Conservation (phyloP, 1,139 yeast species). For the Nadsonia commutata region DNA sequence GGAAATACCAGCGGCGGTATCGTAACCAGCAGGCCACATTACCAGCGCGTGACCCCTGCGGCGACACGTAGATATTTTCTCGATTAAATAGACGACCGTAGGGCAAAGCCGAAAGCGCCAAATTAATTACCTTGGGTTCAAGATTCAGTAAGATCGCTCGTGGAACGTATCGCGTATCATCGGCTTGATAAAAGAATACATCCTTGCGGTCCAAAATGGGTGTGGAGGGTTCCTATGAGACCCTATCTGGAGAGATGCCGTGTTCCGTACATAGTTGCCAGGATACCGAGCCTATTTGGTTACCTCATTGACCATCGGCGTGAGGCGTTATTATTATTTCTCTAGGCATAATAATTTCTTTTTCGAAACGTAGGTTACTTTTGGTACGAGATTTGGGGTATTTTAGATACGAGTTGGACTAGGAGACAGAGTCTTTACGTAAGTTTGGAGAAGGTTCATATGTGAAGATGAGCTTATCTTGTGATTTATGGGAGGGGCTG, state of each 20-base stretch:
- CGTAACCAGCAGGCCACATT: slow-evolving; percentile 89
- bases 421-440: no score
- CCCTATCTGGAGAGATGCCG: slow-evolving; percentile 68
- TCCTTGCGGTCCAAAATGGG: slow-evolving; percentile 69
- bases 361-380: no score
- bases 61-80: slow-evolving; percentile 63
- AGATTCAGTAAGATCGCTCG: slow-evolving; percentile 72
- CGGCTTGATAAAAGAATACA: slow-evolving; percentile 69
- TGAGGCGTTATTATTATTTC: no score
- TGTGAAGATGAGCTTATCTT: no score
- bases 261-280: slow-evolving; percentile 86
- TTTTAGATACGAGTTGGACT: no score
- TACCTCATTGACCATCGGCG: slow-evolving; percentile 98
- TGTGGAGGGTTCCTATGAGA: slow-evolving; percentile 13
- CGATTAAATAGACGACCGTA: slow-evolving; percentile 68
- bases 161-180: slow-evolving; percentile 70
- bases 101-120: slow-evolving; percentile 33
- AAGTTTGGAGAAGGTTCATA: no score
- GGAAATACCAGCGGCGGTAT: slow-evolving; percentile 51
- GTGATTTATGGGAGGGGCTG: no score
- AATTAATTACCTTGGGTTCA: slow-evolving; percentile 79
- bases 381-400: no score
- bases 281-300: slow-evolving; percentile 84
- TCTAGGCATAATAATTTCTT: no score
- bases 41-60: slow-evolving; percentile 72